Evolutionary conservation across 352 stramenopile genomes (phyloP).

Genomic region (Hyphochytrium catenoides): DNA sequence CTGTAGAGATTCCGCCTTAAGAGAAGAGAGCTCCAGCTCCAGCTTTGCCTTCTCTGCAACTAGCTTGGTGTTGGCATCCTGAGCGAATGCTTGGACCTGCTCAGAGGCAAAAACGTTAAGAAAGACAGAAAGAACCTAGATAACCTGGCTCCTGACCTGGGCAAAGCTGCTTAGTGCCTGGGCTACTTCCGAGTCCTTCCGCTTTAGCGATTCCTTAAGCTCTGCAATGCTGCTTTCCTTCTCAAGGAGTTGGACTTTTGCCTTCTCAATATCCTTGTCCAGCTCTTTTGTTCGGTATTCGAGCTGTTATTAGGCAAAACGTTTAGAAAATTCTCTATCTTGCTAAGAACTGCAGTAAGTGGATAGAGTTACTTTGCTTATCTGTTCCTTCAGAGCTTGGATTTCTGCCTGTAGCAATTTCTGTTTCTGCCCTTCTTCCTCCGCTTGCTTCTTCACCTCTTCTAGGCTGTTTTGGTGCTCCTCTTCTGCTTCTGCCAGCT

Average conservation of each 20-base stretch:
- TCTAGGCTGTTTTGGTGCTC: conserved; percentile 24
- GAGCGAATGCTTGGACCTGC: conserved; percentile 48
- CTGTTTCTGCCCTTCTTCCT: conserved; percentile 28
- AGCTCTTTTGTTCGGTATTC: no score
- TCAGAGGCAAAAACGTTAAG: no score
- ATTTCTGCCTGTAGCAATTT: conserved; percentile 28
- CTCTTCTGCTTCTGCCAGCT: conserved; percentile 19
- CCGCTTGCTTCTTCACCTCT: conserved; percentile 22
- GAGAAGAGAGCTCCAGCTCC: conserved; percentile 21
- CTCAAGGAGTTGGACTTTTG: no score
- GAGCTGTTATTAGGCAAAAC: no score
- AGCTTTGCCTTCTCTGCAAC: conserved; percentile 39
- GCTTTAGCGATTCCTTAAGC: conserved; percentile 27
- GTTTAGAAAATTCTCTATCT: no score
- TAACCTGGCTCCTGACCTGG: no score
- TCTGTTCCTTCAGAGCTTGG: conserved; percentile 20
- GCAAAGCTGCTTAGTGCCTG: conserved; percentile 33
- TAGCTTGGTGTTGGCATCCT: conserved; percentile 26
- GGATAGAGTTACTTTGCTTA: conserved; percentile 10
- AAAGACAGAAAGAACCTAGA: no score
- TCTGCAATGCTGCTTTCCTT: conserved; percentile 20
- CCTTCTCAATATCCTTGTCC: no score
- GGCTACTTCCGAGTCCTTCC: conserved; percentile 36
- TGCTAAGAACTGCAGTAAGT: no score
- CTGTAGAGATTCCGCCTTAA: conserved; percentile 14